phyloP scores from a whole-genome alignment of 1,139 yeast species.

The Yamadazyma pseudoaaseri region DNA sequence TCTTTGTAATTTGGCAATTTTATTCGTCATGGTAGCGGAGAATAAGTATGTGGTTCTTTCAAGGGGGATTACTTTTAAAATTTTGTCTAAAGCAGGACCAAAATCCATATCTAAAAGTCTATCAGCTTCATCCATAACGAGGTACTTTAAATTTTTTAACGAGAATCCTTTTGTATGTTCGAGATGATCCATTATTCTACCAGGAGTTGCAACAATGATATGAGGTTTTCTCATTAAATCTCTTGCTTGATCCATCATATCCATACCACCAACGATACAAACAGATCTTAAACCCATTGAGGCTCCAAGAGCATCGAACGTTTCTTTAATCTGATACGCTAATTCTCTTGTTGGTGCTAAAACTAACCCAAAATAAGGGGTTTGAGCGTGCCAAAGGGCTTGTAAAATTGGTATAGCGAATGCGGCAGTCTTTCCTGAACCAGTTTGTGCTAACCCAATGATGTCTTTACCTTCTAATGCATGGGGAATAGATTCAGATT shows the following conservation, averaged over 20 bases:
- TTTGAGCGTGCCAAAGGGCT: constrained; percentile 83
- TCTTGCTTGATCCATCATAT: constrained; percentile 95
- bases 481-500: constrained; percentile 86
- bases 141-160: constrained; percentile 71
- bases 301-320: constrained; percentile 90
- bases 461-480: constrained; percentile 85
- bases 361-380: constrained; percentile 85
- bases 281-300: constrained; percentile 86
- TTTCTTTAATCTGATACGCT: constrained; percentile 93
- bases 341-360: constrained; percentile 96
- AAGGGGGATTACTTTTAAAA: constrained; percentile 80
- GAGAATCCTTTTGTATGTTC: constrained; percentile 94
- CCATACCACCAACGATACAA: constrained; percentile 97
- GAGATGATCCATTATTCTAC: constrained; percentile 86
- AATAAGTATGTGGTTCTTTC: constrained; percentile 84
- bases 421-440: constrained; percentile 86
- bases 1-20: constrained; percentile 90
- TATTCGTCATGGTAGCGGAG: constrained; percentile 95
- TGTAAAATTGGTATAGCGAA: constrained; percentile 90
- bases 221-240: constrained; percentile 94
- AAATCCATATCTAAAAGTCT: constrained; percentile 94
- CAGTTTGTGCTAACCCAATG: constrained; percentile 81
- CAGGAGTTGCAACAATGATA: constrained; percentile 81
- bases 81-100: constrained; percentile 89
- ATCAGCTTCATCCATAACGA: constrained; percentile 98